Evolutionary conservation across 2,329 filamentous ascomycete species (phyloP).

Genomic region (Myotisia sp.): DNA sequence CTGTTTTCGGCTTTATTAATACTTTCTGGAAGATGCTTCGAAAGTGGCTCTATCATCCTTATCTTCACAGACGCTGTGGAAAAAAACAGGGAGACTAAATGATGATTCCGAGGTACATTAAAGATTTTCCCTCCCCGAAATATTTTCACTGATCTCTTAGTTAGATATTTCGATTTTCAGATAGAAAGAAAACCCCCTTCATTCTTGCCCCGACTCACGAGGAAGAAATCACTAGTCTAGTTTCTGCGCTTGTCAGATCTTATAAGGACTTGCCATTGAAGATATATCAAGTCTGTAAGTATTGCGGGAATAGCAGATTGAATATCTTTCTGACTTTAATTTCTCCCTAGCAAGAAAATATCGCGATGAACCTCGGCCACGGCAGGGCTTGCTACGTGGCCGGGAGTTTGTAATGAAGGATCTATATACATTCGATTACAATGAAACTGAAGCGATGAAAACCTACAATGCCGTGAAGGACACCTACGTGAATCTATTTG

Average conservation of each 20-base stretch:
- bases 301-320: too few species aligned
- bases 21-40: slow-evolving; percentile 49
- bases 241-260: slow-evolving; percentile 58
- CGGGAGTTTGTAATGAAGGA: slow-evolving; percentile 98
- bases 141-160: background rate
- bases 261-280: slow-evolving; percentile 76
- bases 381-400: slow-evolving; percentile 73
- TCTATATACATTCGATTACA: slow-evolving; percentile 83
- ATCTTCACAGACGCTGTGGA: slow-evolving; percentile 73
- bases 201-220: slow-evolving; percentile 88
- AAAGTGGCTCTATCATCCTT: slow-evolving; percentile 72
- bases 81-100: slow-evolving; percentile 65
- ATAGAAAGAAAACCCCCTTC: slow-evolving; percentile 60
- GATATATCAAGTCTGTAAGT: slow-evolving; percentile 74
- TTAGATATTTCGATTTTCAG: slow-evolving; percentile 64
- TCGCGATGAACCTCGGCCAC: slow-evolving; percentile 75
- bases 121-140: too few species aligned
- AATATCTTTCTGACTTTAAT: too few species aligned
- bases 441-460: slow-evolving; percentile 50
- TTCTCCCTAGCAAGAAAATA: slow-evolving; percentile 64
- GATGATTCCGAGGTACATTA: slow-evolving; percentile 62
- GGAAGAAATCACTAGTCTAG: slow-evolving; percentile 80
- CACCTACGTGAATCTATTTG: slow-evolving; percentile 64
- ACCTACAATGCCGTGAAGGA: slow-evolving; percentile 64
- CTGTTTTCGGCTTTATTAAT: slow-evolving; percentile 2